Base-by-base conservation (phyloP, 768 basidiomycete genomes). In the Crassisporium funariophilum region DNA sequence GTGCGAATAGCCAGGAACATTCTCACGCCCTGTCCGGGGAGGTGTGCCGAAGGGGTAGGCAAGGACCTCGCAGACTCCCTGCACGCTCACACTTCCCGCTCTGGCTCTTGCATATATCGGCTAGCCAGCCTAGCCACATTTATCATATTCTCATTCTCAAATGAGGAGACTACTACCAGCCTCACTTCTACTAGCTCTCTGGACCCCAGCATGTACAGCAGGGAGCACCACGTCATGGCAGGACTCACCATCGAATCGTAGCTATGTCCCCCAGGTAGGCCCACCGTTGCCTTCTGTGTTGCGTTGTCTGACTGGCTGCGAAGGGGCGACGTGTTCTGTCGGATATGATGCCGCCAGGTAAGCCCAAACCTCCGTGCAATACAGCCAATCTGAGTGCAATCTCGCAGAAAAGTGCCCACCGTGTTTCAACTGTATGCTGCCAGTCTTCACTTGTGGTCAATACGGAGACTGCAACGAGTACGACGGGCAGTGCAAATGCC, bases 381-480 rank as follows among this genome's bases (percentile, higher is more conserved):
- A 13, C n/a, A n/a, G 27, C 13, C 16, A 23, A 4, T 25, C 35
- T 46, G 41, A 38, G 31, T 27, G 25, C 15, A 9, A 12, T 27
- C 35, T 9, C 44, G n/a, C 40, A 83, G 82, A 72, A 21, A 73
- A 80, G 66, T 91, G 88, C 53, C 88, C 88, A 5, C 88, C 88
- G 3, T 98, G 95, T 68, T 99, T 99, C 76, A 98, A 99, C 66
- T 99, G 95, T 65, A 76, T 92, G 44, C 75, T 99, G 12, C 93
- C 94, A 0, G 88, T 82, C 0, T 98, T 95, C 67, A 86, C 77
- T 0, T 99, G 95, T 61, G 92, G 92, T 1, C 92, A 98, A 66
- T 97, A 83, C 55, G 95, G 93, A 20, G 72, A 83, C 35, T 99
- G 97, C 69, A 86, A 95, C 60, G 77, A 82, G 39, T 98, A 88